Evolutionary conservation across 805 yeast genomes (phyloP).

Genomic region (Sugiyamaella qingdaonensis): DNA sequence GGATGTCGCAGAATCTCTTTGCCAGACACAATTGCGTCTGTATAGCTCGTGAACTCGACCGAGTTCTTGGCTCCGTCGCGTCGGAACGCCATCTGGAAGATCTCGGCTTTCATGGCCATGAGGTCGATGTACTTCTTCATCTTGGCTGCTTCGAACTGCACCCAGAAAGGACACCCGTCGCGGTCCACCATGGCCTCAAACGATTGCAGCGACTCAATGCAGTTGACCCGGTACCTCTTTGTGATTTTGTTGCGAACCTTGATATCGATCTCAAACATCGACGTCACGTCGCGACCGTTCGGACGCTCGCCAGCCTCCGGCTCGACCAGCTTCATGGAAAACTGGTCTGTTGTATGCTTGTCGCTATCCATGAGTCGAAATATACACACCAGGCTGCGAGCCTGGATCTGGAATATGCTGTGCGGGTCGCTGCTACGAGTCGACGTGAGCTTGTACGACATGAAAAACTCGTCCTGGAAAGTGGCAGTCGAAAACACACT

Average conservation of each 20-base stretch:
- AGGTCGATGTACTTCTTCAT: conserved; percentile 16
- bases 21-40: conserved; percentile 12
- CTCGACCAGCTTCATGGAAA: conserved; percentile 13
- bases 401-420: conserved; percentile 18
- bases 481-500: conserved; percentile 18
- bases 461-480: conserved; percentile 16
- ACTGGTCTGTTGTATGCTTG: conserved; percentile 9
- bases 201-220: conserved; percentile 14
- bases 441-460: background rate
- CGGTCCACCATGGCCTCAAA: conserved; percentile 11
- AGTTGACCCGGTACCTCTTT: conserved; percentile 17
- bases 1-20: conserved; percentile 21
- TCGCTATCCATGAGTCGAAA: conserved; percentile 22
- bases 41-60: conserved; percentile 14
- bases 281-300: background rate
- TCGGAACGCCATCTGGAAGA: conserved; percentile 16
- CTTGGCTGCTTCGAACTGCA: conserved; percentile 14
- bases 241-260: conserved; percentile 14
- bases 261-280: conserved; percentile 15
- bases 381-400: conserved; percentile 20
- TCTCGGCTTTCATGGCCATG: conserved; percentile 20
- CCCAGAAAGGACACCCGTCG: conserved; percentile 6
- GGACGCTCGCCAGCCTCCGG: background rate
- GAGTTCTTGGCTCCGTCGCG: conserved; percentile 3
- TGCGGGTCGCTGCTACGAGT: background rate